Evolutionary conservation across 495 filamentous ascomycete genomes (phyloP), one percentile per base, ranked within the genome.

Genomic region (Lasiosphaeria hispida): DNA sequence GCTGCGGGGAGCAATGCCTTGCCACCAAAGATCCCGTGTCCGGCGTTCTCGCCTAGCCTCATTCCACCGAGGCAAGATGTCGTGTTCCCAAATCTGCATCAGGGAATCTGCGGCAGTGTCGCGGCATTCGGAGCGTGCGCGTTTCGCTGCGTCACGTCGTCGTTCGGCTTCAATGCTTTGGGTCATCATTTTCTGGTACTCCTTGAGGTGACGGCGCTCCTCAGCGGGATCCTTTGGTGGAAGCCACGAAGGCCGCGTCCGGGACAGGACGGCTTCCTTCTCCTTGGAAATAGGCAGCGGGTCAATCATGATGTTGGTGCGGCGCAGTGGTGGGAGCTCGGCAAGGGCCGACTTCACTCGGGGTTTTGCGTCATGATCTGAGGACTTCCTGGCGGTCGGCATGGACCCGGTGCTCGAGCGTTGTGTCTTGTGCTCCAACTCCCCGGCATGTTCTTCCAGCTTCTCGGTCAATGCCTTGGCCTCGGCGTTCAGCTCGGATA

Each of bases 181-280:
- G 0, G 85, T 85, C 89, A 96, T 95, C 89, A 98, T 97, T 65
- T 80, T 83, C 69, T 96, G 88, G 65, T 96, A 98, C 70, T 97
- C 89, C 66, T 83, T 92, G 53, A 98, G 61, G 67, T 98, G 94
- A 54, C 85, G 87, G 69, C 84, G 92, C 72, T 98, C 94, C 70
- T 98, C 94, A 48, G 88, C 90, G 23, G 89, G 91, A 58, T 90
- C 85, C 73, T 98, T 97, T 0, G 94, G 94, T 7, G 94, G 94
- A 13, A 98, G 77, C 94, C 94, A 98, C 39, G 89, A 93, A 0
- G 94, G 94, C 30, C 94, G 83, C 10, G 94, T 98, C 41, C 95
- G 81, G 17, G 90, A 91, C 15, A 98, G 75, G 6, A 96, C 88
- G 40, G 88, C 91, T 63, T 96, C 91, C 72, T 98, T 98, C 77